A percentile compares a stretch with the other conserved stretches of the same genome.
These are phyloP conservation scores for Colletotrichum eleusines DNA, from an alignment of 2,329 filamentous ascomycete genomes.

Conservation along the genomic window DNA sequence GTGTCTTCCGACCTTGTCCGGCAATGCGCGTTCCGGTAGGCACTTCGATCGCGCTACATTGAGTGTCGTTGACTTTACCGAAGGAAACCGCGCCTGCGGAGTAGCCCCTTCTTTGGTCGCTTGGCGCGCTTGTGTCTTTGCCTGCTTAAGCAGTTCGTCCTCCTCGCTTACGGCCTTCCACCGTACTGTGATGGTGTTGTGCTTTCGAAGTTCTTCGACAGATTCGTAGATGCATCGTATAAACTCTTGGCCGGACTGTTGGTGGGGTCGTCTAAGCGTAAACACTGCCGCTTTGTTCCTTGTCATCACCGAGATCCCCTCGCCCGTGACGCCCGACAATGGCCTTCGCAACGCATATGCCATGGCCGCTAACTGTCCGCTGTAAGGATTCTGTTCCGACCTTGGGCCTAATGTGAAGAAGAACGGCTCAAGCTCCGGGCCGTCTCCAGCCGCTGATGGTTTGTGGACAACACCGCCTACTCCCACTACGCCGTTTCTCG, in stretches of 20 bases:
- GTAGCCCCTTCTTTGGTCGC: background rate
- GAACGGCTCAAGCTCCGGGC: slow-evolving; percentile 35
- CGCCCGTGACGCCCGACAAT: slow-evolving; percentile 25
- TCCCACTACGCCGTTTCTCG: slow-evolving; percentile 42
- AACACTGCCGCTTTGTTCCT: slow-evolving; percentile 43
- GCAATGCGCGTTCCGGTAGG: background rate
- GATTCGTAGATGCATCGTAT: slow-evolving; percentile 42
- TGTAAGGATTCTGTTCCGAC: slow-evolving; percentile 43
- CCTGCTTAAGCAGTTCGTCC: background rate
- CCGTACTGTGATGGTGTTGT: background rate
- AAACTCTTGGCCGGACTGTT: slow-evolving; percentile 44
- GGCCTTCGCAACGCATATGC: slow-evolving; percentile 37
- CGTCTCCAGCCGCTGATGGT: slow-evolving; percentile 12
- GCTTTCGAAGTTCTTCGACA: slow-evolving; percentile 22
- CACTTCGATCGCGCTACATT: background rate
- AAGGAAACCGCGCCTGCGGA: background rate
- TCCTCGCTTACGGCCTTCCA: background rate
- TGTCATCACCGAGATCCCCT: slow-evolving; percentile 36
- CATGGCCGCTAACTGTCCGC: slow-evolving; percentile 41
- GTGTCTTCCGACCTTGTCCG: background rate
- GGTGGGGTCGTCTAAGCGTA: slow-evolving; percentile 37
- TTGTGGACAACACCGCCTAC: slow-evolving; percentile 35
- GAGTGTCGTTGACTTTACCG: too few species aligned
- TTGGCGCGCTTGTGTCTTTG: background rate
- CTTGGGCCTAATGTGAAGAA: slow-evolving; percentile 42